Base-by-base conservation (phyloP, 305 asterid species). In the Ilex paraguariensis region DNA sequence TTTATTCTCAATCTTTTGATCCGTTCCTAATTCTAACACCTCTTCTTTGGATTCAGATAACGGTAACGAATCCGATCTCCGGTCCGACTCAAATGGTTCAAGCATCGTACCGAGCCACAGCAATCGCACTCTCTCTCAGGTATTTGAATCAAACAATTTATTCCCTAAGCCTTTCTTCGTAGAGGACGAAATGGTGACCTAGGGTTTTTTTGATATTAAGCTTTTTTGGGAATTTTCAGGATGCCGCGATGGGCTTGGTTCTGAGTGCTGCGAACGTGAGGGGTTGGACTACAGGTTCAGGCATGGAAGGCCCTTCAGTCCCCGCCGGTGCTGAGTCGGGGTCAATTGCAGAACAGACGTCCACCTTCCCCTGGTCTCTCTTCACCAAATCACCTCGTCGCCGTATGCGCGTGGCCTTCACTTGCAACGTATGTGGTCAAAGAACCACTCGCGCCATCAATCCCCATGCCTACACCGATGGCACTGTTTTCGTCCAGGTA, bases 401-500 rank as follows among this genome's bases (percentile, higher is more conserved):
- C 0, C 83, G 99, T 49, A 92, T 92, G 98, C 91, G 86, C 9
- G 97, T 92, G 74, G 93, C 97, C 0, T 92, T 89, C 79, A 92
- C 93, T 53, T 92, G 98, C 80, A 92, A 89, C 21, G 89, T 89
- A 6, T 92, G 98, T 50, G 96, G 98, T 53, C 98, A 92, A 71
- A 84, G 98, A 65, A 92, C 98, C 14, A 92, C 97, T 0, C 95
- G 99, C 4, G 99, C 99, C 46, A 93, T 93, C 78, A 92, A 92
- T 65, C 98, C 97, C 0, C 98, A 93, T 61, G 99, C 97, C 57
- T 93, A 93, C 56, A 93, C 97, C 0, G 99, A 93, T 60, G 99
- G 99, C 78, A 93, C 99, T 4, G 97, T 93, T 30, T 93, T 93
- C 56, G 97, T 93, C 7, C 99, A 93, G 96, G 99, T 90, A 74